These are phyloP conservation scores for Phytophthora megakarya DNA, from an alignment of 352 stramenopile species.

Conservation along the genomic window DNA sequence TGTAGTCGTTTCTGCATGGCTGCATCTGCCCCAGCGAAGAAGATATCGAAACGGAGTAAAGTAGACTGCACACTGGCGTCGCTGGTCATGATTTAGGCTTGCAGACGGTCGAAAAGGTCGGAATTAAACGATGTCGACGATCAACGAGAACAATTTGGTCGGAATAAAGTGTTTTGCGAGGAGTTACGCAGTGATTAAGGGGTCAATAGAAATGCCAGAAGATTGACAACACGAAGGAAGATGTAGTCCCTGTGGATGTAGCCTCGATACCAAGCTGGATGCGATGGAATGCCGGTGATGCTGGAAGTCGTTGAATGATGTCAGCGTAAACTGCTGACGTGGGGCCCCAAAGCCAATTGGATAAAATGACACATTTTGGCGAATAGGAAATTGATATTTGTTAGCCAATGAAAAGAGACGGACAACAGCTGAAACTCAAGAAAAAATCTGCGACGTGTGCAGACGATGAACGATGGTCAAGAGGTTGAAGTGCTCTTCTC, in stretches of 20 bases:
- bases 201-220: constrained; percentile 6
- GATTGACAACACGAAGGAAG: constrained; percentile 5
- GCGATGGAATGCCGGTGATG: not conserved
- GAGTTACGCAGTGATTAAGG: not conserved
- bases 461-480: constrained; percentile 1
- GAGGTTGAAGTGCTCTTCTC: no score
- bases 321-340: constrained; percentile 31
- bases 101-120: not conserved
- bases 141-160: not conserved
- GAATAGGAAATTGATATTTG: constrained; percentile 13
- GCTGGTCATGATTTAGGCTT: constrained; percentile 23
- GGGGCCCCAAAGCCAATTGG: constrained; percentile 10
- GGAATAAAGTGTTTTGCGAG: constrained; percentile 3
- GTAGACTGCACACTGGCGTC: constrained; percentile 28
- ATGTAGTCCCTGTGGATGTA: not conserved
- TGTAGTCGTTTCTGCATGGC: constrained; percentile 56
- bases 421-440: constrained; percentile 27
- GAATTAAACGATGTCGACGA: not conserved
- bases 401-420: constrained; percentile 14
- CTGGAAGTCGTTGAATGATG: constrained; percentile 24
- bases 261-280: not conserved
- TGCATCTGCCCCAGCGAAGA: constrained; percentile 54
- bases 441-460: constrained; percentile 19
- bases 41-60: constrained; percentile 65
- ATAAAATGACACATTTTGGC: constrained; percentile 3